Conservation (phyloP, 768 basidiomycete genomes). For the Mycena metata region DNA sequence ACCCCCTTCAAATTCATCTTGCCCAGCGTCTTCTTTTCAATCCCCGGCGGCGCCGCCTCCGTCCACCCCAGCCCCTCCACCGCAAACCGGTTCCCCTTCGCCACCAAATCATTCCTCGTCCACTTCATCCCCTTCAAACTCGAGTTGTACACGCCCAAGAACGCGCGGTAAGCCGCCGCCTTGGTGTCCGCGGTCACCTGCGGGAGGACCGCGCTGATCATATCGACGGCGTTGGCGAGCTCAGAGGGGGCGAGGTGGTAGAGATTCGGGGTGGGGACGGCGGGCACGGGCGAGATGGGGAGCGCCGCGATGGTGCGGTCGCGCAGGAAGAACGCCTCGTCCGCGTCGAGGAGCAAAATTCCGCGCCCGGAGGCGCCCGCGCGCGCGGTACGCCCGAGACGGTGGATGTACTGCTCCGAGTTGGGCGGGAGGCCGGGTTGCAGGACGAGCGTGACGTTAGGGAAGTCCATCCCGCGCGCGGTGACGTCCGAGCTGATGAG, state of each 20-base stretch:
- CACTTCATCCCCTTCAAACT: constrained; percentile 53
- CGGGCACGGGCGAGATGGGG: constrained; percentile 52
- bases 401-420: constrained; percentile 84
- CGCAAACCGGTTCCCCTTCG: constrained; percentile 54
- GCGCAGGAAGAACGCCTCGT: constrained; percentile 64
- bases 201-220: constrained; percentile 46
- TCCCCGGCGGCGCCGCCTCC: constrained; percentile 49
- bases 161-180: constrained; percentile 65
- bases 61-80: constrained; percentile 54
- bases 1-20: constrained; percentile 64
- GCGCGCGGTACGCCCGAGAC: constrained; percentile 83
- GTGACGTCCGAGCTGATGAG: constrained; percentile 70
- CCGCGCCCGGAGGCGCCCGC: constrained; percentile 76
- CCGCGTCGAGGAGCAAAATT: constrained; percentile 65
- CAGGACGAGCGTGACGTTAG: constrained; percentile 71
- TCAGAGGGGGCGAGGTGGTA: constrained; percentile 15
- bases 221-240: constrained; percentile 36
- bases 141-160: constrained; percentile 70
- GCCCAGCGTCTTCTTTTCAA: constrained; percentile 60
- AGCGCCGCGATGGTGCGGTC: constrained; percentile 55
- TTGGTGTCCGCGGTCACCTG: constrained; percentile 57
- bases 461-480: constrained; percentile 78
- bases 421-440: constrained; percentile 77
- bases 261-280: constrained; percentile 38
- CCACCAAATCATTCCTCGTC: constrained; percentile 56